Percentiles rank a stretch among this genome's conserved stretches.
These are phyloP conservation scores for Ogataea angusta DNA, from an alignment of 805 yeast genomes.

Conservation along the genomic window DNA sequence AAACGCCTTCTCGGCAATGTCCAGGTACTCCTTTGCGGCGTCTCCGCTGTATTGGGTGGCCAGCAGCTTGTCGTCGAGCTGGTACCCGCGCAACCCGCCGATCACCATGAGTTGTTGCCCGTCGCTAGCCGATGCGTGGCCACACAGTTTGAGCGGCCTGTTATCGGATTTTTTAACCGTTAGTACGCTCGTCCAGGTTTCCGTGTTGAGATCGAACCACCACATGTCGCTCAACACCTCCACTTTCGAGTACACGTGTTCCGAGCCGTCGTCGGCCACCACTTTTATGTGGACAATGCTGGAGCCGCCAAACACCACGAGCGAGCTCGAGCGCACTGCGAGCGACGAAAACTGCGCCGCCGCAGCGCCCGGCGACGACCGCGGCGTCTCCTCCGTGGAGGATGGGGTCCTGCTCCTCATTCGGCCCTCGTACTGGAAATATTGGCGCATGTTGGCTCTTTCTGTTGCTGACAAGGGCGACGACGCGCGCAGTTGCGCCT, in stretches of 20 bases:
- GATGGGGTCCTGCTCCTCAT: not conserved
- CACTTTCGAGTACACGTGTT: slow-evolving; percentile 16
- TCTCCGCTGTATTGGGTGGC: not conserved
- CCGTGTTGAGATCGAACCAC: slow-evolving; percentile 45
- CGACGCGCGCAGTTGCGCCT: not conserved
- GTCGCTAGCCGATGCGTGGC: slow-evolving; percentile 22
- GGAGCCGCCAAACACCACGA: slow-evolving; percentile 34
- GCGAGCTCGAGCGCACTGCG: slow-evolving; percentile 18
- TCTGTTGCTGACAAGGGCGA: slow-evolving; percentile 1
- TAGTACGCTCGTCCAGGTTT: slow-evolving; percentile 36
- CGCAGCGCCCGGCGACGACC: slow-evolving; percentile 15
- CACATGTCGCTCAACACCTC: slow-evolving; percentile 46
- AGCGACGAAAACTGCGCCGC: slow-evolving; percentile 2
- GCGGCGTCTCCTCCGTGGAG: slow-evolving; percentile 3
- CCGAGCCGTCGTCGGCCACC: slow-evolving; percentile 16
- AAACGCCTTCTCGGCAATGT: not conserved
- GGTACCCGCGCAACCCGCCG: slow-evolving; percentile 26
- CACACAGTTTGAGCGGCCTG: slow-evolving; percentile 23
- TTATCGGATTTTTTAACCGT: slow-evolving; percentile 14
- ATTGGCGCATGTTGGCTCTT: not conserved
- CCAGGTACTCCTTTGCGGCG: not conserved
- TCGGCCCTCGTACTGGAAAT: not conserved
- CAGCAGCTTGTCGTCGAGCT: slow-evolving; percentile 4
- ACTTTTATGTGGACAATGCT: slow-evolving; percentile 25
- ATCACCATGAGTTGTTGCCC: slow-evolving; percentile 21